Base-by-base conservation (phyloP, 208 protist species). In the Leishmania lainsoni region DNA sequence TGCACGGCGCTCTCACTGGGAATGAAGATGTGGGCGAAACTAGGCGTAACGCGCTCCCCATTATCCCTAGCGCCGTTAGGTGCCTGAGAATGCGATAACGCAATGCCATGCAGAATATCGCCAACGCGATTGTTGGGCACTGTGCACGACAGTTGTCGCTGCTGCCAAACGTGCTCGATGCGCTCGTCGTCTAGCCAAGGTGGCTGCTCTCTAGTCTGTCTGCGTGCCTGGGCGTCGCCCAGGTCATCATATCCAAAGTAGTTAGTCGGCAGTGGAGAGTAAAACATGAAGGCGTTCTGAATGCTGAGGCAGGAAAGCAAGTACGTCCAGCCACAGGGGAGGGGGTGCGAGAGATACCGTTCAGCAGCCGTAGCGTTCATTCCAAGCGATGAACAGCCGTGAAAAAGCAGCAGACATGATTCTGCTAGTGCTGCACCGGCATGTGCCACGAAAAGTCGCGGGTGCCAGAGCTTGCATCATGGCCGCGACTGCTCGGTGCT, bases 201-300 rank as follows among this genome's bases (percentile, higher is more conserved):
- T 22, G 72, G 65, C 4, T 65, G 74, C 58, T 81, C 78, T 56
- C 58, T 56, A 45, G 66, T 83, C 66, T 83, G 77, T 14, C 81
- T 79, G 42, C 76, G 78, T 65, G 85, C 79, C 59, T 75, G 71
- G 35, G 85, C 79, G 0, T 32, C 61, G n/a, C 80, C 80, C 14
- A 83, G 70, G 26, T 86, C 84, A 35, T 80, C 80, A 6, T 61
- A 35, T 3, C 75, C 74, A 56, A 91, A 91, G 58, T 49, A n/a
- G 78, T 91, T 89, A 51, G 85, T 89, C 42, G 69, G 81, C 58
- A 80, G 80, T 26, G 87, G 87, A n/a, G 87, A 83, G 75, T 87
- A 91, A 65, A 91, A 91, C 87, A 91, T 89, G 42, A 91, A 89
- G 32, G 83, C 85, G 71, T 91, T 91, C 68, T 91, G 88, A 2